These are phyloP conservation scores for Nicotiana undulata DNA, from an alignment of 257 asterid species.

Conservation along the genomic window DNA sequence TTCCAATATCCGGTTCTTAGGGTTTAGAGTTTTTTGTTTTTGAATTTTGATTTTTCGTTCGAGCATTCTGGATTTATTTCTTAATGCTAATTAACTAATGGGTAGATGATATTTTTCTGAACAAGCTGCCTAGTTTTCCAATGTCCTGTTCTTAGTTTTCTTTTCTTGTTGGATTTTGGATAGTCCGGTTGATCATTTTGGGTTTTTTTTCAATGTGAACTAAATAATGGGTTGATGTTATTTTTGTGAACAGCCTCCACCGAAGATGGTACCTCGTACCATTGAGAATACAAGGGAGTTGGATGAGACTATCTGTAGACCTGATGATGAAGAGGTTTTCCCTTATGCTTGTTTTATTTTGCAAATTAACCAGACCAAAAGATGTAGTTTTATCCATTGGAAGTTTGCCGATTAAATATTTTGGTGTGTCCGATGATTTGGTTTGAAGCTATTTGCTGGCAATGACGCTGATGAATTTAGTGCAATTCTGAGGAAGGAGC, in stretches of 20 bases:
- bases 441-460: conserved; percentile 54
- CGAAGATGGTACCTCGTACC: conserved; percentile 62
- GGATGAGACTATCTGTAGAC: conserved; percentile 81
- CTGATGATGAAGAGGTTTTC: conserved; percentile 77
- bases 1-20: not conserved
- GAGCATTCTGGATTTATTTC: not conserved
- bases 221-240: not conserved
- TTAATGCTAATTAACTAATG: not conserved
- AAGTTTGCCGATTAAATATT: not conserved
- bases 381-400: not conserved
- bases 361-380: not conserved
- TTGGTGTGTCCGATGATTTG: not conserved
- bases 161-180: not conserved
- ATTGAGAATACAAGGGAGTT: conserved; percentile 86
- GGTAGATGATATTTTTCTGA: not conserved
- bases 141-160: not conserved
- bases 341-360: not conserved
- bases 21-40: not conserved
- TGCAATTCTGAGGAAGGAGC: conserved; percentile 45
- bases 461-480: conserved; percentile 91
- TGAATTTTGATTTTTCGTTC: not conserved
- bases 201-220: not conserved
- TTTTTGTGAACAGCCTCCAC: conserved; percentile 39
- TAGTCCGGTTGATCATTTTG: not conserved
- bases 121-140: not conserved